Percentiles rank a stretch among this genome's conserved stretches.
These are phyloP conservation scores for Tanozyma kutaoensis DNA, from an alignment of 805 yeast species.

Conservation along the genomic window DNA sequence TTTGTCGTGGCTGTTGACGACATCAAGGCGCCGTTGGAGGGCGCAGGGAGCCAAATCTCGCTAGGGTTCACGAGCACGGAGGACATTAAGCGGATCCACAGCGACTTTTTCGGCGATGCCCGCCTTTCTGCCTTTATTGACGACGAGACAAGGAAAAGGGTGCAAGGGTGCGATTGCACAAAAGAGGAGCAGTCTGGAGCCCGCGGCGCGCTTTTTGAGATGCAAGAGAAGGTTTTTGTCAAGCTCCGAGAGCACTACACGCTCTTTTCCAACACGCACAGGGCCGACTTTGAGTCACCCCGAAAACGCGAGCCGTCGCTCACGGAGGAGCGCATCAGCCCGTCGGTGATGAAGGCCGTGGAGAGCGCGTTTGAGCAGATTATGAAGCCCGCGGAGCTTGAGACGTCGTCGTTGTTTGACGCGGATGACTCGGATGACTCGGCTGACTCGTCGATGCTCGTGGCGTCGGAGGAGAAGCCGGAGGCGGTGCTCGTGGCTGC, in stretches of 20 bases:
- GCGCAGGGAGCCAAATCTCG: constrained; percentile 19
- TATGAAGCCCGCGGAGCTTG: constrained; percentile 12
- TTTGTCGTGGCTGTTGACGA: constrained; percentile 52
- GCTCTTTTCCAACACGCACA: too few species aligned
- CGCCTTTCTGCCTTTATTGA: too few species aligned
- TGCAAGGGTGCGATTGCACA: too few species aligned
- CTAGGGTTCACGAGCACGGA: constrained; percentile 33
- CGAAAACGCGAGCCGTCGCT: too few species aligned
- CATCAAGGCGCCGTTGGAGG: constrained; percentile 63
- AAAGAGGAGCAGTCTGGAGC: too few species aligned
- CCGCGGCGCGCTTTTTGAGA: constrained; percentile 40
- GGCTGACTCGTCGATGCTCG: too few species aligned
- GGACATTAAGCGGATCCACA: constrained; percentile 39
- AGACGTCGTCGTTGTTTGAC: too few species aligned
- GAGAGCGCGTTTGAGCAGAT: constrained; percentile 57
- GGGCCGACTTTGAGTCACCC: too few species aligned
- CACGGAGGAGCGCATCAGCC: constrained; percentile 14
- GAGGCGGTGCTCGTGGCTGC: constrained; percentile 39
- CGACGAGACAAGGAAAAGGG: too few species aligned
- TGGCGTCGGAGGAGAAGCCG: too few species aligned
- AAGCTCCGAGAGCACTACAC: too few species aligned
- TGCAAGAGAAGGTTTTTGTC: constrained; percentile 38
- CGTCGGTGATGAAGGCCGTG: constrained; percentile 42
- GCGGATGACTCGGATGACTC: too few species aligned
- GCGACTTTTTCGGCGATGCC: constrained; percentile 21